Conservation (phyloP, 2,329 filamentous ascomycete genomes). For the Elsinoe australis region DNA sequence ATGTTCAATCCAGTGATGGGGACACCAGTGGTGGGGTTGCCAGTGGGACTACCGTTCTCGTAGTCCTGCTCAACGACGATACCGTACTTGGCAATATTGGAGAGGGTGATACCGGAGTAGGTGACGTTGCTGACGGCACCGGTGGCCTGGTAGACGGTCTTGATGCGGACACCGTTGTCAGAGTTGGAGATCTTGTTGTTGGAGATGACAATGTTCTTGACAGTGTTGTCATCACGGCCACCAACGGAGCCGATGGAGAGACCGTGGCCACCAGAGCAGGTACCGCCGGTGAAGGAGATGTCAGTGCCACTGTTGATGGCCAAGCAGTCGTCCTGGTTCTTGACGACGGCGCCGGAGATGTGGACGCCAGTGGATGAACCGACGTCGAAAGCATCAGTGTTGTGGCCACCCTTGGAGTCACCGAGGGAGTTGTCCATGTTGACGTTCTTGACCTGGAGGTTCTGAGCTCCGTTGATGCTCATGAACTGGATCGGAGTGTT, state of each 20-base stretch:
- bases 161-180: conserved; percentile 46
- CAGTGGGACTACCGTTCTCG: conserved; percentile 41
- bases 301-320: conserved; percentile 35
- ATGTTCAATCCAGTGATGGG: conserved; percentile 47
- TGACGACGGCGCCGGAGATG: conserved; percentile 25
- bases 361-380: conserved; percentile 23
- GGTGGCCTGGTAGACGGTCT: conserved; percentile 44
- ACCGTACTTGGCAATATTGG: conserved; percentile 46
- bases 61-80: conserved; percentile 56
- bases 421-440: conserved; percentile 53
- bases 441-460: conserved; percentile 43
- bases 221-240: conserved; percentile 43
- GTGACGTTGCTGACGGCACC: conserved; percentile 47
- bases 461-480: conserved; percentile 38
- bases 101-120: conserved; percentile 47
- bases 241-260: conserved; percentile 51
- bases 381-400: conserved; percentile 30
- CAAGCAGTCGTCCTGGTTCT: conserved; percentile 29
- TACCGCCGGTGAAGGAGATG: conserved; percentile 35
- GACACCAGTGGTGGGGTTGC: conserved; percentile 43
- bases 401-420: conserved; percentile 31
- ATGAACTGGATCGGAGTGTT: conserved; percentile 51
- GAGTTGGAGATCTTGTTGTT: conserved; percentile 43
- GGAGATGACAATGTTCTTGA: conserved; percentile 44
- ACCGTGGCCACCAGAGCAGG: conserved; percentile 45